A percentile compares a stretch with the other conserved stretches of the same genome.
Conservation (phyloP, 1,139 yeast genomes). For the Scheffersomyces segobiensis region DNA sequence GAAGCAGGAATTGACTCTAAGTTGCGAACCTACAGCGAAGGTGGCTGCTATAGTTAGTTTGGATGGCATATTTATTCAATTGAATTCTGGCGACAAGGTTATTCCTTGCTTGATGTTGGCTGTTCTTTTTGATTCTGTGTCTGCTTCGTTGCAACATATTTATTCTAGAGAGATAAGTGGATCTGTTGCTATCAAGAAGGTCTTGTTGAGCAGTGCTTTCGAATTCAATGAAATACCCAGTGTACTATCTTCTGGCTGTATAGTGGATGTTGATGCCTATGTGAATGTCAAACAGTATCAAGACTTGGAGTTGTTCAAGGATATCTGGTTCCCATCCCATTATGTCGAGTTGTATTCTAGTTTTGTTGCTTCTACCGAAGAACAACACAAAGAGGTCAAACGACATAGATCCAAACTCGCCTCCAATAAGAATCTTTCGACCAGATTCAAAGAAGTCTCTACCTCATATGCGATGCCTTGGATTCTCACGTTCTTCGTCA, state of each 20-base stretch:
- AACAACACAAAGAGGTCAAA: constrained; percentile 2
- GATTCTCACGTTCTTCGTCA: constrained; percentile 60
- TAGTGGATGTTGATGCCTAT: constrained; percentile 61
- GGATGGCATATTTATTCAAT: constrained; percentile 59
- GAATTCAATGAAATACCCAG: constrained; percentile 38
- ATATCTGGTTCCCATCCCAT: constrained; percentile 71
- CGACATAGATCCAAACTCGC: constrained; percentile 21
- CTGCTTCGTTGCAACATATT: constrained; percentile 81
- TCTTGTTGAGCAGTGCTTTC: constrained; percentile 42
- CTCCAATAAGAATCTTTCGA: constrained; percentile 44
- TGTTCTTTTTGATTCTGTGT: constrained; percentile 50
- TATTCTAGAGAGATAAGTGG: constrained; percentile 91
- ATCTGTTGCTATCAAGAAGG: constrained; percentile 55
- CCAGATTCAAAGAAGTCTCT: constrained; percentile 60
- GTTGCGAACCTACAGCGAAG: constrained; percentile 93
- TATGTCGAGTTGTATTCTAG: constrained; percentile 11
- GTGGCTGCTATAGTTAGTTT: constrained; percentile 82
- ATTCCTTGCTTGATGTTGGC: constrained; percentile 42
- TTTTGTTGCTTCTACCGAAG: constrained; percentile 7
- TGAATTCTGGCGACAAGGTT: constrained; percentile 53
- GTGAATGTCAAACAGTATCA: constrained; percentile 83
- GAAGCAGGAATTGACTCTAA: constrained; percentile 70
- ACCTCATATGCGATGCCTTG: constrained; percentile 73
- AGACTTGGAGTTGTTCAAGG: constrained; percentile 78
- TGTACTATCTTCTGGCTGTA: constrained; percentile 52